phyloP scores from a whole-genome alignment of 2,329 filamentous ascomycete species.

The Epichloe hybrida region DNA sequence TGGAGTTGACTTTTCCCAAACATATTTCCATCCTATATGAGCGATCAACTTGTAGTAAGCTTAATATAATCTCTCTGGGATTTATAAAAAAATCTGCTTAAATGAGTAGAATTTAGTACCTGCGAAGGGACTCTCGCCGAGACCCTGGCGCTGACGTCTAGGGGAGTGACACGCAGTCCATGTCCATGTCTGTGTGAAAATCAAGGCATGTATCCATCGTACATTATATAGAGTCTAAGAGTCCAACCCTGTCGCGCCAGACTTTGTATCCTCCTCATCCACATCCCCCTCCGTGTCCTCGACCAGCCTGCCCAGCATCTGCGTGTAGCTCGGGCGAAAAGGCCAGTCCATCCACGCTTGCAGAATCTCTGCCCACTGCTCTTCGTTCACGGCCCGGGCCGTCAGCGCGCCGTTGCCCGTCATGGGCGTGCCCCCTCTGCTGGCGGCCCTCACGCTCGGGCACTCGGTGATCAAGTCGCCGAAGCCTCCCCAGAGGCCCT shows the following conservation, averaged over 20 bases:
- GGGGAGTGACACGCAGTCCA: no score
- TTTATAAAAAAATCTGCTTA: no score
- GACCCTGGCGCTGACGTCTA: background rate
- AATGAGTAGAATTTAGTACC: no score
- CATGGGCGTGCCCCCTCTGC: conserved; percentile 30
- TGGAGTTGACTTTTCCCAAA: no score
- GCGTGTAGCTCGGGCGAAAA: conserved; percentile 37
- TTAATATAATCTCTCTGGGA: no score
- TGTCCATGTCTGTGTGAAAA: no score
- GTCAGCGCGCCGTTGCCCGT: conserved; percentile 27
- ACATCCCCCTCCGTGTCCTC: conserved; percentile 15
- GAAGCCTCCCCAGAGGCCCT: conserved; percentile 46
- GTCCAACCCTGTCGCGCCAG: conserved; percentile 7
- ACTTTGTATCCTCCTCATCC: conserved; percentile 15
- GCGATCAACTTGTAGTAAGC: no score
- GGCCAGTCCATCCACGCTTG: conserved; percentile 53
- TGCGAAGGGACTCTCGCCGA: no score
- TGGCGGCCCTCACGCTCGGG: conserved; percentile 33
- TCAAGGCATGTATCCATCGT: no score
- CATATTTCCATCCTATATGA: no score
- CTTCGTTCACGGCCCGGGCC: conserved; percentile 34
- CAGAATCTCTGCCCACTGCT: conserved; percentile 44
- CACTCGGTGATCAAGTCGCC: conserved; percentile 36
- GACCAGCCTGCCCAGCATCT: conserved; percentile 32
- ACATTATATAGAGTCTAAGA: no score